phyloP scores from a whole-genome alignment of 2,329 filamentous ascomycete species.

The Arthrobotrys musiformis region DNA sequence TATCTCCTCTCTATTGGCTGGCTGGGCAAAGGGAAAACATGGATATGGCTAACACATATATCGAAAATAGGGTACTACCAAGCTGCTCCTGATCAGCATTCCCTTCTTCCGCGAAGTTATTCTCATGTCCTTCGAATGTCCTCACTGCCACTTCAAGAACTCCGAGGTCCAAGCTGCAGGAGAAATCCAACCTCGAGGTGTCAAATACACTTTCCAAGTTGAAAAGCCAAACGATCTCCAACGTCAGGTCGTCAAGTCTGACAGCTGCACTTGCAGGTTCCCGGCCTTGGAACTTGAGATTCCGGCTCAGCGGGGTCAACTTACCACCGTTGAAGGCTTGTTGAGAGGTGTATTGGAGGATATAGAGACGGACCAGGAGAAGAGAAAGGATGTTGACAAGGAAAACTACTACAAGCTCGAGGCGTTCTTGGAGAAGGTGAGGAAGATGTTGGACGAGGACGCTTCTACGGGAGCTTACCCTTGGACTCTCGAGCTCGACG shows the following conservation, averaged over 20 bases:
- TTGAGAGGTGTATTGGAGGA: slow-evolving; percentile 81
- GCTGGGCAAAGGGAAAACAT: too few species aligned
- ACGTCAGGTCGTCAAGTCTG: slow-evolving; percentile 90
- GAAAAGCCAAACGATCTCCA: slow-evolving; percentile 79
- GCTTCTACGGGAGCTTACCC: slow-evolving; percentile 70
- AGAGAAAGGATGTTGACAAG: slow-evolving; percentile 79
- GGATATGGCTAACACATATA: slow-evolving; percentile 15
- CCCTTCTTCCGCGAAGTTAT: slow-evolving; percentile 98
- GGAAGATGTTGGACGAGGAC: slow-evolving; percentile 75
- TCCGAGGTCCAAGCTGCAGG: slow-evolving; percentile 94
- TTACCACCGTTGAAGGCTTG: slow-evolving; percentile 93
- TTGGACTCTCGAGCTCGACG: slow-evolving; percentile 87
- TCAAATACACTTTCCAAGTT: slow-evolving; percentile 83
- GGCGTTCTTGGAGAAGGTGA: slow-evolving; percentile 77
- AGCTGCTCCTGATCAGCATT: slow-evolving; percentile 87
- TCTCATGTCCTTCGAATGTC: slow-evolving; percentile 94
- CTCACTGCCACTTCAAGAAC: slow-evolving; percentile 88
- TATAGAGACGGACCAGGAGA: slow-evolving; percentile 82
- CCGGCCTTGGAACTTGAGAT: slow-evolving; percentile 94
- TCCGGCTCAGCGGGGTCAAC: slow-evolving; percentile 86
- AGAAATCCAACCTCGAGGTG: slow-evolving; percentile 87
- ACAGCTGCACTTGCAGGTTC: slow-evolving; percentile 84
- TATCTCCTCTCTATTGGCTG: background rate
- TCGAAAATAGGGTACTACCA: slow-evolving; percentile 77
- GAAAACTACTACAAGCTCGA: slow-evolving; percentile 82